These are phyloP conservation scores for Stellera chamaejasme DNA, from an alignment of 345 rosid species.

Conservation along the genomic window DNA sequence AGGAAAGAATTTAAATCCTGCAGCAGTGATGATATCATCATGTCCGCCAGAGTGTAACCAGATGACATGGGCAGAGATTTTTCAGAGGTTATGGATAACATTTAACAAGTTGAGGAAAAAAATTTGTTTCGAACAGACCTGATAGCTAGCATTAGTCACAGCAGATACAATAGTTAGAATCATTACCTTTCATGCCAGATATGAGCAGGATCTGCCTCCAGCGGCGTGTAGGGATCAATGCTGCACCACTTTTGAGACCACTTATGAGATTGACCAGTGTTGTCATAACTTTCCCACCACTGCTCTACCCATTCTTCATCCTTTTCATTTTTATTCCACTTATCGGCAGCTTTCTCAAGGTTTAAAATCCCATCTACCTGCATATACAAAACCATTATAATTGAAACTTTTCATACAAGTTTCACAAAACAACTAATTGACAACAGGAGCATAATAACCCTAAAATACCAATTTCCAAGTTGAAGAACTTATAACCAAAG, in stretches of 20 bases:
- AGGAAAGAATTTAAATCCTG: no score
- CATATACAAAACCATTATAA: constrained; percentile 1
- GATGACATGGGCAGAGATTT: not conserved
- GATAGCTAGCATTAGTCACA: not conserved
- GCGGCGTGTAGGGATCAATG: constrained; percentile 70
- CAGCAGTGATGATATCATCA: not conserved
- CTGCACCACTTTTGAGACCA: constrained; percentile 99
- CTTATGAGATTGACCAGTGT: constrained; percentile 76
- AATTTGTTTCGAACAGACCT: not conserved
- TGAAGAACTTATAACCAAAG: no score
- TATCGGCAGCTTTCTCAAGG: constrained; percentile 90
- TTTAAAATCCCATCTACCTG: constrained; percentile 66
- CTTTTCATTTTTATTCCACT: constrained; percentile 86
- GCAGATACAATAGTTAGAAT: not conserved
- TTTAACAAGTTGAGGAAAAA: no score
- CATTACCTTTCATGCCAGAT: constrained; percentile 93
- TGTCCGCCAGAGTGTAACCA: not conserved
- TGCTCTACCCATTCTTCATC: constrained; percentile 93
- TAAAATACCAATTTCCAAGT: no score
- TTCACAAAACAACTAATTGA: no score
- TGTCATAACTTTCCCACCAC: constrained; percentile 92
- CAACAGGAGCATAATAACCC: no score
- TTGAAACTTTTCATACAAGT: not conserved
- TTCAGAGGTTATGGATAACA: not conserved
- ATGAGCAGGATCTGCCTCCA: constrained; percentile 90